Percentiles rank a stretch among this genome's conserved stretches.
phyloP scores from a whole-genome alignment of 2,329 filamentous ascomycete genomes.

The Karstenula rhodostoma region DNA sequence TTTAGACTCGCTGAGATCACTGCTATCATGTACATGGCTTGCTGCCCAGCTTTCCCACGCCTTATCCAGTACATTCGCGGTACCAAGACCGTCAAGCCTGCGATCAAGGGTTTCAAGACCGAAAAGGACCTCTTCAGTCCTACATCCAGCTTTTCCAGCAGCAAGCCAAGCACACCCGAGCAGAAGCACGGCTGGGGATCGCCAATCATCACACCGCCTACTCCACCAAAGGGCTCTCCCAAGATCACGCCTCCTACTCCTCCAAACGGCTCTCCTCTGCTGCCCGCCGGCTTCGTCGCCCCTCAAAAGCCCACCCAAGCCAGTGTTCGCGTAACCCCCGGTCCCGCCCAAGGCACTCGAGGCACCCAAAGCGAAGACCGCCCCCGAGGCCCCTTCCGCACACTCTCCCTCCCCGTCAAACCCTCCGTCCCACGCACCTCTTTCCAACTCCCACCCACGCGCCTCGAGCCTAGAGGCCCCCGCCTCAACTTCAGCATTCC shows the following conservation, averaged over 20 bases:
- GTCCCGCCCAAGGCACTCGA: not conserved
- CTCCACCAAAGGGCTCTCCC: conserved; percentile 4
- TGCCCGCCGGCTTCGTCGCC: not conserved
- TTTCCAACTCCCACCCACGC: conserved; percentile 4
- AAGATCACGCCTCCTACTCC: conserved; percentile 9
- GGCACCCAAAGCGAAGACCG: not conserved
- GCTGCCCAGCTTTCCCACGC: conserved; percentile 19
- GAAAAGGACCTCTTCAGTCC: conserved; percentile 12
- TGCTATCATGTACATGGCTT: conserved; percentile 17
- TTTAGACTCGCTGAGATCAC: conserved; percentile 19
- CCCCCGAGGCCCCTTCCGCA: conserved; percentile 2
- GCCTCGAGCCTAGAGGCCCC: not conserved
- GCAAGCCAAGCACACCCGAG: conserved; percentile 4
- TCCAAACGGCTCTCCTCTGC: conserved; percentile 7
- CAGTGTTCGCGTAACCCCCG: conserved; percentile 4
- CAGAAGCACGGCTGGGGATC: conserved; percentile 5
- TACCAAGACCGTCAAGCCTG: conserved; percentile 11
- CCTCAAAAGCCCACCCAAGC: not conserved
- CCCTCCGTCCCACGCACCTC: conserved; percentile 4
- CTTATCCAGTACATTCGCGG: conserved; percentile 20
- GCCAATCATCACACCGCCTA: conserved; percentile 10
- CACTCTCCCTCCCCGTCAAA: conserved; percentile 3
- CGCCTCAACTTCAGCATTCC: conserved; percentile 10
- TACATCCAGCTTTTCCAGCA: conserved; percentile 1
- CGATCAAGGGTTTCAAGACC: not conserved